Percentiles rank a stretch among this genome's conserved stretches.
Evolutionary conservation across 495 filamentous ascomycete species (phyloP).

Genomic region (Annulohypoxylon stygium): DNA sequence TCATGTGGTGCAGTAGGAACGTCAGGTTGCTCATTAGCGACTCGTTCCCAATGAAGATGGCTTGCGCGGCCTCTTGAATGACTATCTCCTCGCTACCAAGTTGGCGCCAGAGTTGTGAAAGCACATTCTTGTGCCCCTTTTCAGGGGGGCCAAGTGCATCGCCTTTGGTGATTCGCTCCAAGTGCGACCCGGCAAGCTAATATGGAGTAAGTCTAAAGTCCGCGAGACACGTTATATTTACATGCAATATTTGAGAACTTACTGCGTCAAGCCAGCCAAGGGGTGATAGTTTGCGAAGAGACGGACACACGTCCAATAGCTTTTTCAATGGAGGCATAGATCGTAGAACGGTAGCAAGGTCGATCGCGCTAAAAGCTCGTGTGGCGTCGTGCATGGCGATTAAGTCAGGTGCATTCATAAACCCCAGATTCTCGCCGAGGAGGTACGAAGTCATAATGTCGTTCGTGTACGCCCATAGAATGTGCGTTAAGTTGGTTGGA

Average conservation of each 20-base stretch:
- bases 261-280: constrained; percentile 3
- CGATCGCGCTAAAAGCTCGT: background rate
- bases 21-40: constrained; percentile 4
- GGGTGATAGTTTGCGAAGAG: background rate
- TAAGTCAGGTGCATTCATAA: background rate
- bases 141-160: constrained; percentile 2
- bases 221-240: background rate
- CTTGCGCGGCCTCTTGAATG: constrained; percentile 1
- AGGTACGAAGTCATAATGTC: constrained; percentile 4
- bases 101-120: constrained; percentile 4
- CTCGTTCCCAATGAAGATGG: constrained; percentile 5
- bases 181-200: background rate
- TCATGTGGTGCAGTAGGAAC: background rate
- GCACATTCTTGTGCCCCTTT: constrained; percentile 4
- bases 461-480: constrained; percentile 14
- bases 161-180: constrained; percentile 5
- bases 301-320: background rate
- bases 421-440: constrained; percentile 8
- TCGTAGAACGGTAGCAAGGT: constrained; percentile 3
- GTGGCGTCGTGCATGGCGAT: constrained; percentile 3
- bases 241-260: background rate
- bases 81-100: background rate
- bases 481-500: background rate
- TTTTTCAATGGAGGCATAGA: constrained; percentile 7
- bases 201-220: background rate